Evolutionary conservation across 768 basidiomycete species (phyloP), one percentile per base, ranked within the genome.

Genomic region (Leucosporidium yakuticum): DNA sequence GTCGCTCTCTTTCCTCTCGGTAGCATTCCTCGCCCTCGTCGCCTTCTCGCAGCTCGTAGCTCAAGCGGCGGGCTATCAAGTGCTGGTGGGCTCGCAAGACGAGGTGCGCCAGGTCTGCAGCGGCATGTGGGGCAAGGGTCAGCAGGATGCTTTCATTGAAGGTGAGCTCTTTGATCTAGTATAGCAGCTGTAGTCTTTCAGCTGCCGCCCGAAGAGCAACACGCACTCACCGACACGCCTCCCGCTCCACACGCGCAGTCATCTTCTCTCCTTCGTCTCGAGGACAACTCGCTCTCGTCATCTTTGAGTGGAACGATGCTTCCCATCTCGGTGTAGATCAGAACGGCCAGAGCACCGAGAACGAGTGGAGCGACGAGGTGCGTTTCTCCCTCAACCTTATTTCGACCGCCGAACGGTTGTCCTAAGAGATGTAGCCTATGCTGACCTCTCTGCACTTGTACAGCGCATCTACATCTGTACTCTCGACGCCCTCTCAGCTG

Each of bases 401-500:
- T 36, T 85, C 85, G 7, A 69, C 79, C 39, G 79, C 77, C 8
- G 82, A 85, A 69, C 85, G 64, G 75, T 87, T 60, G 88, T 88
- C 71, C 88, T 57, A 32, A 57, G 29, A 1, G 55, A 1, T n/a
- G n/a, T 21, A 21, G 17, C 32, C 20, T 4, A n/a, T 64, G 29
- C n/a, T 68, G 31, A 39, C 49, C 53, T 29, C 59, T 32, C 70
- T 58, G 54, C 49, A 15, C 11, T 65, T 64, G 27, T n/a, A 80
- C 85, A 97, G 92, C 73, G 88, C 81, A 90, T 89, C 29, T 99
- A 91, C 74, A 84, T 99, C 34, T 99, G 96, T 80, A 98, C 95
- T 3, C 85, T 90, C 2, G 86, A 83, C 66, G 88, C 90, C 27
- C 83, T 92, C 50, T 81, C 83, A 20, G 82, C 83, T 2, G 87